Base-by-base conservation (phyloP, 495 filamentous ascomycete species). In the Aspergillus diversus region DNA sequence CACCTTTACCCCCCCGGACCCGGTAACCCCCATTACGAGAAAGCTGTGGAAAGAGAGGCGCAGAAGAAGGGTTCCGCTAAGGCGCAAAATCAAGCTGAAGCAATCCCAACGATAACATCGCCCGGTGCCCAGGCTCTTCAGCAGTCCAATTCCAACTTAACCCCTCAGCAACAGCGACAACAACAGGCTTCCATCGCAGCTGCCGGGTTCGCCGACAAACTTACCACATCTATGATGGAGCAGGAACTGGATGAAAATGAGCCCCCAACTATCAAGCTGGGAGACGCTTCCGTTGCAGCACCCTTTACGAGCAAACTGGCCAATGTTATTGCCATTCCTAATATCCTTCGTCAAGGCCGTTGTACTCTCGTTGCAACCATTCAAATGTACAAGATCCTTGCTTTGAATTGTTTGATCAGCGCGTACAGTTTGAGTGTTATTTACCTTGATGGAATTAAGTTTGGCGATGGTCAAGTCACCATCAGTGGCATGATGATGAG, bases 401-500 rank as follows among this genome's bases (percentile, higher is more conserved):
- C 95, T 21, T 81, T 99, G 61, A 99, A 99, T 81, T 99, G 95
- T 73, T 81, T 99, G 70, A 99, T 99, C 75, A 96, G 91, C 70
- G 95, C 95, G 21, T 99, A 99, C 86, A 97, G 93, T 79, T 75
- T 98, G 68, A 93, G 89, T 75, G 95, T 99, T 39, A 83, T 99
- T 49, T 99, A 99, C 71, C 81, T 99, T 7, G 95, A 98, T 67
- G 95, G 95, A 59, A 99, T 99, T 82, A 99, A 99, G 78, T 99
- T 99, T 69, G 93, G 95, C 51, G 95, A 99, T 76, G 93, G 94
- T 34, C 95, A 99, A 75, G 93, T 97, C 49, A 99, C 95, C 32
- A 98, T 99, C 73, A 97, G 92, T 66, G 95, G 95, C 66, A 98
- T 99, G 92, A 86, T 99, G 76, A 97, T 99, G 96, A 97, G 93